Evolutionary conservation across 1,284 basidiomycete species (phyloP).

Genomic region (Tylopilus sp.): DNA sequence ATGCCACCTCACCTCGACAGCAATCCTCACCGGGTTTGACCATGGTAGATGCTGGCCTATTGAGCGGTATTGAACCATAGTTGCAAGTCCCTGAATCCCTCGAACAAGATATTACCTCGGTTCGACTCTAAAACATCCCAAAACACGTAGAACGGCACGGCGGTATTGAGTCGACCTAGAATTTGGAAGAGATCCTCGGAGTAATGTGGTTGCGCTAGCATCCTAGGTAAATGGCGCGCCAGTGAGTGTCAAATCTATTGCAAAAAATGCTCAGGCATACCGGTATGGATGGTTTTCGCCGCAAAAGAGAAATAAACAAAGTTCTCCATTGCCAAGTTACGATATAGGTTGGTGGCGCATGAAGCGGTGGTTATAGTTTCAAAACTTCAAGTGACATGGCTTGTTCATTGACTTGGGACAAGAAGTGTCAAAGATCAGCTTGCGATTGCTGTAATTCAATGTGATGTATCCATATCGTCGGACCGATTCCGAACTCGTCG

Average conservation of each 20-base stretch:
- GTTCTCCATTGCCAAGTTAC: no score
- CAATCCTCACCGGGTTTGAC: conserved; percentile 53
- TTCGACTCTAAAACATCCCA: conserved; percentile 59
- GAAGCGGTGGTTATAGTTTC: no score
- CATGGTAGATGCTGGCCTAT: conserved; percentile 56
- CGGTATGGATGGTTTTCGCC: conserved; percentile 62
- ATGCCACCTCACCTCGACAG: neutral
- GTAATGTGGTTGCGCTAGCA: conserved; percentile 55
- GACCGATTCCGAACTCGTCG: no score
- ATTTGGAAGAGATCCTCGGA: no score
- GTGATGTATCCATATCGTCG: no score
- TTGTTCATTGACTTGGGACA: no score
- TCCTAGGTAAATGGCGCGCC: conserved; percentile 36
- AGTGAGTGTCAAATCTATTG: neutral
- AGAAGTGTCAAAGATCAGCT: no score
- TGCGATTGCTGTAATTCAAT: no score
- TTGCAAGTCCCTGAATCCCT: conserved; percentile 58
- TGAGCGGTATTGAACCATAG: conserved; percentile 61
- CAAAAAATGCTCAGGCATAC: conserved; percentile 21
- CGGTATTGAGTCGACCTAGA: no score
- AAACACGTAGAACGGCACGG: conserved; percentile 60
- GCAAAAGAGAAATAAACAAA: no score
- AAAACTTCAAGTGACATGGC: no score
- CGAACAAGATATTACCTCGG: conserved; percentile 56
- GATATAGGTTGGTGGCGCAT: no score